Base-by-base conservation (phyloP, 2,329 filamentous ascomycete species). In the Raffaelea ambrosiae region DNA sequence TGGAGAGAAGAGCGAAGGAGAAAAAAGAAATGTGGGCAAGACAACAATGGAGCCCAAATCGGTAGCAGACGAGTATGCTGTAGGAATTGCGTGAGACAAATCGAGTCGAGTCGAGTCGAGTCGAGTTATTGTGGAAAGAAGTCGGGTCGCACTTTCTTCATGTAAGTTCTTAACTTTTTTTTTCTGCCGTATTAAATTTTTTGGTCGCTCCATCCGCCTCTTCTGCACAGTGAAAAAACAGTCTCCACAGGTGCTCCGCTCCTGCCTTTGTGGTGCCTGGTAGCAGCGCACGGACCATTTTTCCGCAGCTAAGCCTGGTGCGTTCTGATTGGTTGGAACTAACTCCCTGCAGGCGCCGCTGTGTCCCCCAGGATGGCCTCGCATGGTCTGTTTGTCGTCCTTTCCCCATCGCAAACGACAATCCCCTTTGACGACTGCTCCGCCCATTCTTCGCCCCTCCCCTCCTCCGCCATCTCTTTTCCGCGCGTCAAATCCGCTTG, bases 171-270 rank as follows among this genome's bases (percentile, higher is more conserved):
- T n/a, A n/a, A n/a, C n/a, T 41, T 44, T 50, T 52, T 51, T 48
- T 51, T 49, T 47, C 46, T 43, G 43, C 43, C 40, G 22, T 40
- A 23, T 46, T 47, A 43, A 38, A 3, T 26, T 31, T 29, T 29
- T 29, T 29, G 26, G 13, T 29, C 26, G 26, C 26, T 29, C 26
- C 26, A 7, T 29, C 26, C 26, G 26, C 26, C 26, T 29, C 26
- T 29, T 7, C 26, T 29, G 26, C 26, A 29, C 26, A 13, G 26
- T 29, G n/a, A n/a, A n/a, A n/a, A n/a, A n/a, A n/a, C n/a, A n/a
- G 26, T 29, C 26, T 29, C 26, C 26, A 29, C 26, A 29, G 13
- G 26, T 13, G 26, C 26, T 29, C 26, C 29, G 26, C 26, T 13
- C 26, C 21, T 40, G 26, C 33, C 31, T 23, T 4, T 38, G 33